These are phyloP conservation scores for Stenogyne calaminthoides DNA, from an alignment of 305 asterid genomes.

Conservation along the genomic window DNA sequence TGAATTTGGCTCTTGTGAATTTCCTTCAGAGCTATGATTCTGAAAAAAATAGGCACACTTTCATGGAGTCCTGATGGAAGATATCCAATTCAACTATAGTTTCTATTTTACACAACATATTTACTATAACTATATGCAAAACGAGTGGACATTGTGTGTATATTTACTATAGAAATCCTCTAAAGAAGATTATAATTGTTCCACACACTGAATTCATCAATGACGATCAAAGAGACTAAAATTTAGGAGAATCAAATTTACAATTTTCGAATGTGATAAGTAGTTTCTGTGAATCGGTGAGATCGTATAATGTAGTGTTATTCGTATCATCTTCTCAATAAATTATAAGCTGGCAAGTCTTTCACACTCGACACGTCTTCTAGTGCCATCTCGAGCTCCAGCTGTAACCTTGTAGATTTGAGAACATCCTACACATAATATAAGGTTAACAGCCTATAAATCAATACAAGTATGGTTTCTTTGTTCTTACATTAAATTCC, in stretches of 20 bases:
- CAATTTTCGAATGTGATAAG: conserved; percentile 14
- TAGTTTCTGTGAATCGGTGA: not conserved
- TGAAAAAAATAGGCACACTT: no score
- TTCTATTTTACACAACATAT: conserved; percentile 19
- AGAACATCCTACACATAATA: conserved; percentile 67
- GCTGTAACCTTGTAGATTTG: conserved; percentile 75
- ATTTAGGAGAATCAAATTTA: conserved; percentile 5
- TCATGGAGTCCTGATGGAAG: no score
- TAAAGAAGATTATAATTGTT: not conserved
- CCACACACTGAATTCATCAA: not conserved
- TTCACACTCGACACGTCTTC: conserved; percentile 67
- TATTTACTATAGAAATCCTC: not conserved
- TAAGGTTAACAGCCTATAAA: not conserved
- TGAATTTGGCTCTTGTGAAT: no score
- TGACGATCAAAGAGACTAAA: not conserved
- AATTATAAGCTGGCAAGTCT: conserved; percentile 84
- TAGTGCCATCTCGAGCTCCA: conserved; percentile 84
- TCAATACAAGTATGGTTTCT: not conserved
- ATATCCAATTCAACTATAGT: conserved; percentile 54
- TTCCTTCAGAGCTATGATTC: no score
- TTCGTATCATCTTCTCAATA: conserved; percentile 46
- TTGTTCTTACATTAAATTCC: conserved; percentile 79
- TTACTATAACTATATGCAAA: no score
- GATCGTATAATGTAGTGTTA: not conserved
- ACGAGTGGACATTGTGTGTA: no score